Evolutionary conservation across 164 flowering plant species (phyloP), one percentile per base, ranked within the genome.

Genomic region (Stephania yunnanensis): DNA sequence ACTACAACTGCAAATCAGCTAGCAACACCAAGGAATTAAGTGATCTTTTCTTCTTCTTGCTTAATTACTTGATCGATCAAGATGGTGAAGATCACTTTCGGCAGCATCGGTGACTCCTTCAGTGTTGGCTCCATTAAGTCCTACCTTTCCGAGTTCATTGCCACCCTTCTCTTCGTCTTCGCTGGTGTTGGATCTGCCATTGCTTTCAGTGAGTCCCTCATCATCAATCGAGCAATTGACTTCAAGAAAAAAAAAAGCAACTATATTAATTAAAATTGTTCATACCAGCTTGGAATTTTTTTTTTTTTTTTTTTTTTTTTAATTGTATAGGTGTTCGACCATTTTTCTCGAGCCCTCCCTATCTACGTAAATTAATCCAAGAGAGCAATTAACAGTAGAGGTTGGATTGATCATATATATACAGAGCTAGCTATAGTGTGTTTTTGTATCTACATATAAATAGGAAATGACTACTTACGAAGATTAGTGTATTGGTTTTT

Each of bases 121-220:
- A 82, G 88, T 67, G 78, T 82, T 58, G 87, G 75, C 7, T 85
- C 91, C 0, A 67, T 89, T 29, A 91, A 84, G 84, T 73, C 89
- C 42, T 89, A 88, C 73, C 50, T 89, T 1, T 80, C 95, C 7
- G 93, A 91, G 81, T 91, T 87, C 85, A 88, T 89, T 13, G 84
- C 95, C 61, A 89, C 92, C 30, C 88, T 89, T 50, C 89, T 89
- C 61, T 91, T 91, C 29, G 92, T 91, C 25, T 89, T 91, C 55
- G 95, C 95, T 13, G 93, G 93, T 7, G 92, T 89, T 70, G 95
- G 95, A 11, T 91, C 95, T 0, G 95, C 95, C 44, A 85, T 91
- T 20, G 87, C 95, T 71, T 88, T 53, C 71, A 75, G 95, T 89
- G 73, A 82, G 86, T 79, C 13, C 0, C 8, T 25, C 36, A 68